A percentile compares a stretch with the other conserved stretches of the same genome.
These are phyloP conservation scores for Neurospora sp. DNA, from an alignment of 495 filamentous ascomycete species.

Conservation along the genomic window DNA sequence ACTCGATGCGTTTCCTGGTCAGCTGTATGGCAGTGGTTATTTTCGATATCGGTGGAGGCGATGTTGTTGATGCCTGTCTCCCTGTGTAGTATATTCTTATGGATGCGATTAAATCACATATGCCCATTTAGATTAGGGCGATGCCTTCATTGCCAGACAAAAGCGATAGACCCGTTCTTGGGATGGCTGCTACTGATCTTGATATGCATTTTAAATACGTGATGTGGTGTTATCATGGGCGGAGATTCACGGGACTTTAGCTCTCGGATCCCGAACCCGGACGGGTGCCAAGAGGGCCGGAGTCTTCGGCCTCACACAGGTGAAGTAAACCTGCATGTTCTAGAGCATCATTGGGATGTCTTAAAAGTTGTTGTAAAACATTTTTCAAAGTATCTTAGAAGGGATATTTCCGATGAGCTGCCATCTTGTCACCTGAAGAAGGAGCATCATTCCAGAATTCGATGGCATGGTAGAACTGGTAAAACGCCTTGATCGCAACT, in stretches of 20 bases:
- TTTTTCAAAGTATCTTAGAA: background rate
- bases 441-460: too few species aligned
- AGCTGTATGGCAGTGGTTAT: background rate
- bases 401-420: background rate
- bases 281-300: background rate
- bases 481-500: too few species aligned
- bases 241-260: background rate
- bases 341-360: background rate
- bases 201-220: background rate
- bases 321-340: background rate
- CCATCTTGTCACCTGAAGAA: too few species aligned
- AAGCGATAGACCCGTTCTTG: background rate
- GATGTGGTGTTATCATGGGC: background rate
- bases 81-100: background rate
- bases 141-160: background rate
- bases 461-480: too few species aligned
- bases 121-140: background rate
- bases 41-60: background rate
- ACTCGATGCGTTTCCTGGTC: background rate
- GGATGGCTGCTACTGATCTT: background rate
- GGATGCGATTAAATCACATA: too few species aligned
- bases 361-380: background rate
- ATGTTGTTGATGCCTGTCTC: background rate
- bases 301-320: background rate
- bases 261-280: background rate